A percentile compares a stretch with the other conserved stretches of the same genome.
Evolutionary conservation across 768 basidiomycete species (phyloP).

Genomic region (Baorangia bicolor): DNA sequence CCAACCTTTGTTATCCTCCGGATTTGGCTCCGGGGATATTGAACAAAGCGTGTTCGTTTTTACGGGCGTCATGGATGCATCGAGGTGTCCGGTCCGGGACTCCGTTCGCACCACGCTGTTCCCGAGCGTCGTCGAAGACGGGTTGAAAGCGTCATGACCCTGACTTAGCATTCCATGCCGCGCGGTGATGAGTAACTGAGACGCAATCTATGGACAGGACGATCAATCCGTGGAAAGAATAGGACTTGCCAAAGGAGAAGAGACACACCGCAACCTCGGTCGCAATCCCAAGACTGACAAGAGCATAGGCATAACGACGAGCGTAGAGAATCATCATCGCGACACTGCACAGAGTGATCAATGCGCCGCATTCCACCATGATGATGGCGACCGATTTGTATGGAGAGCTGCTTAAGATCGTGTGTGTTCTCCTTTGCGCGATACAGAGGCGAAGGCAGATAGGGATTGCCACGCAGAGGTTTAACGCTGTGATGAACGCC

Average conservation of each 20-base stretch:
- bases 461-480: constrained; percentile 14
- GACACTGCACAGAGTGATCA: constrained; percentile 7
- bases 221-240: neutral
- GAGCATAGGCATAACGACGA: neutral
- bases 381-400: constrained; percentile 16
- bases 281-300: constrained; percentile 8
- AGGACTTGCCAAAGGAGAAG: no score
- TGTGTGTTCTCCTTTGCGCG: constrained; percentile 6
- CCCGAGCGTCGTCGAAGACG: neutral
- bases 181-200: constrained; percentile 18
- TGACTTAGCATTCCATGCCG: constrained; percentile 10
- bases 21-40: neutral
- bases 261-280: constrained; percentile 20
- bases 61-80: neutral
- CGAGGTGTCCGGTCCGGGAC: neutral
- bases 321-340: constrained; percentile 12
- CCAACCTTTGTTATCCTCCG: neutral
- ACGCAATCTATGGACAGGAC: neutral
- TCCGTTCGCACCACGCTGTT: neutral
- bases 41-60: neutral
- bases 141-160: neutral
- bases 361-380: constrained; percentile 19
- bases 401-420: constrained; percentile 1
- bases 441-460: constrained; percentile 17
- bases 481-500: constrained; percentile 11